Evolutionary conservation across 352 stramenopile genomes (phyloP).

Genomic region (Phytophthora europaea): DNA sequence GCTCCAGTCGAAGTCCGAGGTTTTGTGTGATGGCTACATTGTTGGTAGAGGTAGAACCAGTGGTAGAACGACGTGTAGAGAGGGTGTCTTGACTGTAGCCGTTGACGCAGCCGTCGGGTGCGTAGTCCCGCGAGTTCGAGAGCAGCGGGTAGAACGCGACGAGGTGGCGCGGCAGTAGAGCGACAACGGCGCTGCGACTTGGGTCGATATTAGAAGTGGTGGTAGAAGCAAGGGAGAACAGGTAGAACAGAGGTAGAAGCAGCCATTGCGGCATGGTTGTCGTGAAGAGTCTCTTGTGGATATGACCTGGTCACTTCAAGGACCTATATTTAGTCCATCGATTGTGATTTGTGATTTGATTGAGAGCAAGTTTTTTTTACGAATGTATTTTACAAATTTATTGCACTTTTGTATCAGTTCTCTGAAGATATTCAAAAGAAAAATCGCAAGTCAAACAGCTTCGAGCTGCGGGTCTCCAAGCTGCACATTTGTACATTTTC

Average conservation of each 20-base stretch:
- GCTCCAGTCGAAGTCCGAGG: constrained; percentile 39
- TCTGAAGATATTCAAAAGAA: no score
- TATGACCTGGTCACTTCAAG: background rate
- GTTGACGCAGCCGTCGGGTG: constrained; percentile 37
- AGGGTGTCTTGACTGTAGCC: constrained; percentile 57
- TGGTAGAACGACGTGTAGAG: constrained; percentile 1
- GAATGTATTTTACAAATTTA: no score
- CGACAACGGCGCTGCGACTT: constrained; percentile 33
- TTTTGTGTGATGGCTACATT: background rate
- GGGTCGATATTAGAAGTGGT: background rate
- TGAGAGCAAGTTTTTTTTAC: no score
- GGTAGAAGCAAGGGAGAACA: background rate
- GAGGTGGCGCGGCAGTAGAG: constrained; percentile 48
- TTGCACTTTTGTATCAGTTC: no score
- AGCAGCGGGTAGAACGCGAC: constrained; percentile 61
- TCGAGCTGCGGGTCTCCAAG: no score
- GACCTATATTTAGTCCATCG: background rate
- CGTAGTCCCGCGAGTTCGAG: constrained; percentile 46
- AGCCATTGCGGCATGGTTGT: constrained; percentile 6
- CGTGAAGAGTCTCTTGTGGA: background rate
- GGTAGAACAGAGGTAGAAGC: constrained; percentile 19
- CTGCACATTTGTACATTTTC: no score
- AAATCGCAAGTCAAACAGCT: no score
- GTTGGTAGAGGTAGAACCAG: background rate
- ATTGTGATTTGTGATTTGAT: no score